Evolutionary conservation across 2,329 filamentous ascomycete genomes (phyloP), one percentile per base, ranked within the genome.

Genomic region (Grosmannia huntii): DNA sequence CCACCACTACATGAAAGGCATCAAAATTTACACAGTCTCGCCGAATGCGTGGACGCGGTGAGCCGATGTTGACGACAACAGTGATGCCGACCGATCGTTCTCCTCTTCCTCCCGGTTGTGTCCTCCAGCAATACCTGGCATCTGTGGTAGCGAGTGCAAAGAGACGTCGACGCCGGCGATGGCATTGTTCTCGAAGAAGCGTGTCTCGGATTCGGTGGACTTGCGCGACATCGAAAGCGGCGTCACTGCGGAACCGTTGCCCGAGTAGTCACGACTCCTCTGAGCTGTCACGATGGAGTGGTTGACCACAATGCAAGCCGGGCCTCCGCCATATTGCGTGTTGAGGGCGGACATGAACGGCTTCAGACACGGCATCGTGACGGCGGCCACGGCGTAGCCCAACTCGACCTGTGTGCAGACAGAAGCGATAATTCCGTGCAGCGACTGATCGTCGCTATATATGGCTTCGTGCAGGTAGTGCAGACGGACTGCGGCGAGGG

Each of bases 301-400:
- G 57, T 28, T 62, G 44, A 61, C 55, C 4, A 60, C 52, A 55
- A 62, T 56, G 38, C 36, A 60, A 5, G 57, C 55, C 25, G 55
- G 53, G 5, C 57, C 61, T 50, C 65, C 67, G 28, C 68, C 68
- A 57, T 70, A 70, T 52, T 67, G 62, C 11, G 68, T 69, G 56
- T 65, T 66, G 58, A 69, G 62, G 1, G 66, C 72, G 3, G 68
- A 66, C 62, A 75, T 69, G 57, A 76, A 76, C 3, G 74, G 72
- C 49, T 73, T 71, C 21, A 77, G 67, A 55, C 72, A 74, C 0
- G 74, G 73, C 10, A 72, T 69, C 0, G 71, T 73, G 19, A 71
- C 69, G 21, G 73, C 68, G 5, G 75, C 66, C 12, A 76, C 67
- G 48, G 69, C 69, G 56, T 73, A 72, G 57, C 68, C 67, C 11